phyloP scores from a whole-genome alignment of 164 flowering plant species.

The Magnolia sinica region DNA sequence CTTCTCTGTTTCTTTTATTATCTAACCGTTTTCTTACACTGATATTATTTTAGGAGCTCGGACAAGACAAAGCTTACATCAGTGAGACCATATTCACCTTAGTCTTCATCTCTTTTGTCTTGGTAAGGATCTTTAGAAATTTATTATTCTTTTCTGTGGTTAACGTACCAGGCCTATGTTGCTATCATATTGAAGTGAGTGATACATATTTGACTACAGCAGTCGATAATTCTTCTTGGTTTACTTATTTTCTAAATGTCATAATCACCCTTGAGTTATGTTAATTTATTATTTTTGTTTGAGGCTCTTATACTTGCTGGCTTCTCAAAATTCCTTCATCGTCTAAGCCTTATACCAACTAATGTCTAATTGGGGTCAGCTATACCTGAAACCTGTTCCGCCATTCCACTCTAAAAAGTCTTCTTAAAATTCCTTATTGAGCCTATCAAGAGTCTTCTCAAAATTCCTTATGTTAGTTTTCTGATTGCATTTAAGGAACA shows the following conservation, averaged over 20 bases:
- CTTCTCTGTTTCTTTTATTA: neutral
- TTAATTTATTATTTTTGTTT: neutral
- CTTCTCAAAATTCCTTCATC: neutral
- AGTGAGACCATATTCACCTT: constrained; percentile 83
- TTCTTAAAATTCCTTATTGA: no score
- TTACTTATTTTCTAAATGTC: neutral
- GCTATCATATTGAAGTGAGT: neutral
- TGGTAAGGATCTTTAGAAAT: constrained; percentile 54
- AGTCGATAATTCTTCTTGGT: neutral
- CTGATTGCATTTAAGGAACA: neutral
- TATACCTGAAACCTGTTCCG: no score
- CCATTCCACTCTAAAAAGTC: no score
- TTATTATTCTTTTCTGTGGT: neutral
- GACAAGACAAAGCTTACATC: constrained; percentile 79
- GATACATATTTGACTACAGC: neutral
- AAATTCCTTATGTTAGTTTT: neutral
- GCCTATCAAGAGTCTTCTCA: no score
- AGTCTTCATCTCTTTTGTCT: constrained; percentile 67
- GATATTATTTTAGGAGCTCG: constrained; percentile 63
- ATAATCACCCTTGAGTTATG: neutral
- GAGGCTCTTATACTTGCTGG: neutral
- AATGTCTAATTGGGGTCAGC: no score
- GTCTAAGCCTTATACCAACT: no score
- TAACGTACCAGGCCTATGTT: neutral
- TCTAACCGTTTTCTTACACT: neutral